Evolutionary conservation across 805 yeast species (phyloP).

Genomic region (Nakazawaea siamensis): DNA sequence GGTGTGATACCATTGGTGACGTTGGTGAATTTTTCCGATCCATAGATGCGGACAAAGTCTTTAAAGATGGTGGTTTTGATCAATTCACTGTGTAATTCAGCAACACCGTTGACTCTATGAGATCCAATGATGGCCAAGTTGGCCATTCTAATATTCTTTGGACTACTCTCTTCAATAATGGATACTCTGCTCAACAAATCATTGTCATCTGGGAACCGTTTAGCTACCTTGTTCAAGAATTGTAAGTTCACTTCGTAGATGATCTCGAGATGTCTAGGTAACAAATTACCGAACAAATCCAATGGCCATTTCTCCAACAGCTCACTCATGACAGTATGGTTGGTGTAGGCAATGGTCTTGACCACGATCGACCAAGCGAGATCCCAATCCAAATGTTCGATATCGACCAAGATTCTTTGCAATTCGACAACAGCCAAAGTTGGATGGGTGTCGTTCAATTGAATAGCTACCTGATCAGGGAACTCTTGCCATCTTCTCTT

Average conservation of each 20-base stretch:
- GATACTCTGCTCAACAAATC: constrained; percentile 66
- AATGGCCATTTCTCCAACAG: constrained; percentile 96
- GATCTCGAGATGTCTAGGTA: constrained; percentile 89
- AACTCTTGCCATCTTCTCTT: constrained; percentile 73
- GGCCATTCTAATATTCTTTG: constrained; percentile 90
- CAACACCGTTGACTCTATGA: constrained; percentile 92
- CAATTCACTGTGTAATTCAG: constrained; percentile 88
- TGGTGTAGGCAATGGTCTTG: constrained; percentile 81
- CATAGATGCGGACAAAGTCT: constrained; percentile 81
- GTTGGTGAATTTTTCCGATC: constrained; percentile 76
- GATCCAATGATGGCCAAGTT: constrained; percentile 85
- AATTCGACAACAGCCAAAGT: constrained; percentile 86
- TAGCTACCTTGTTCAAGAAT: constrained; percentile 72
- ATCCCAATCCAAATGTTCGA: constrained; percentile 76
- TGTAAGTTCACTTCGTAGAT: constrained; percentile 76
- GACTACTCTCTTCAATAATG: constrained; percentile 71
- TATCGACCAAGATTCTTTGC: constrained; percentile 77
- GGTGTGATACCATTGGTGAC: constrained; percentile 96
- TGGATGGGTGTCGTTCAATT: constrained; percentile 92
- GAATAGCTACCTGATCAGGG: constrained; percentile 83
- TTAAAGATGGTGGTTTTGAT: constrained; percentile 83
- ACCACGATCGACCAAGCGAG: constrained; percentile 82
- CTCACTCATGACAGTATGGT: constrained; percentile 92
- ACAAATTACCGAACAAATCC: constrained; percentile 62
- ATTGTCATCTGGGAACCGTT: constrained; percentile 66